Percentiles rank a stretch among this genome's conserved stretches.
Conservation (phyloP, 805 yeast species). For the Pichia membranifaciens region DNA sequence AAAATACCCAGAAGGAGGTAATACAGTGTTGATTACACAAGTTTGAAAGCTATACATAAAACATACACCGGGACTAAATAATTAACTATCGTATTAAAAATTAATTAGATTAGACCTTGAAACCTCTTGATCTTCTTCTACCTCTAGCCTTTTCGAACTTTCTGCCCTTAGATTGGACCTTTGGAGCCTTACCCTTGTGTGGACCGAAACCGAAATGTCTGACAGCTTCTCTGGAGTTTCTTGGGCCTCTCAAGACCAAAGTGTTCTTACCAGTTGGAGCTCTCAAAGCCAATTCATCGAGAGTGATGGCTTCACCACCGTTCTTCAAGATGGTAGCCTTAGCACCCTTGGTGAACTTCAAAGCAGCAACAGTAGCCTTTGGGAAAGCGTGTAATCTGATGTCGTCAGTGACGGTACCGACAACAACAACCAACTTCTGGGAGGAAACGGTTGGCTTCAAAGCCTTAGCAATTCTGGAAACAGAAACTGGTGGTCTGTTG, state of each 20-base stretch:
- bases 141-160: slow-evolving; percentile 99
- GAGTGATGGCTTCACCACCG: slow-evolving; percentile 99
- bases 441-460: slow-evolving; percentile 77
- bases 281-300: slow-evolving; percentile 98
- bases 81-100: background rate
- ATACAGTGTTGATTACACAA: background rate
- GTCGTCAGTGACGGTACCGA: slow-evolving; percentile 99
- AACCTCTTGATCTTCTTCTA: slow-evolving; percentile 98
- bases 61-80: background rate
- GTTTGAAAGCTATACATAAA: slow-evolving; percentile 1
- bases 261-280: slow-evolving; percentile 99
- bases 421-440: slow-evolving; percentile 92
- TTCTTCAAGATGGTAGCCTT: slow-evolving; percentile 94
- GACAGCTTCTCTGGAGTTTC: slow-evolving; percentile 98
- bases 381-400: slow-evolving; percentile 90
- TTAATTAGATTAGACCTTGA: slow-evolving; percentile 82
- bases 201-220: slow-evolving; percentile 99
- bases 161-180: slow-evolving; percentile 95
- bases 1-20: background rate
- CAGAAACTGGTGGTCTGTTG: slow-evolving; percentile 99
- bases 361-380: slow-evolving; percentile 97
- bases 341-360: slow-evolving; percentile 99
- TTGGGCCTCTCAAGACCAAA: slow-evolving; percentile 96
- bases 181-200: slow-evolving; percentile 99
- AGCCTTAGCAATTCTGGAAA: slow-evolving; percentile 84